phyloP scores from a whole-genome alignment of 371 early-diverging fungal species.

The Apophysomyces elegans region DNA sequence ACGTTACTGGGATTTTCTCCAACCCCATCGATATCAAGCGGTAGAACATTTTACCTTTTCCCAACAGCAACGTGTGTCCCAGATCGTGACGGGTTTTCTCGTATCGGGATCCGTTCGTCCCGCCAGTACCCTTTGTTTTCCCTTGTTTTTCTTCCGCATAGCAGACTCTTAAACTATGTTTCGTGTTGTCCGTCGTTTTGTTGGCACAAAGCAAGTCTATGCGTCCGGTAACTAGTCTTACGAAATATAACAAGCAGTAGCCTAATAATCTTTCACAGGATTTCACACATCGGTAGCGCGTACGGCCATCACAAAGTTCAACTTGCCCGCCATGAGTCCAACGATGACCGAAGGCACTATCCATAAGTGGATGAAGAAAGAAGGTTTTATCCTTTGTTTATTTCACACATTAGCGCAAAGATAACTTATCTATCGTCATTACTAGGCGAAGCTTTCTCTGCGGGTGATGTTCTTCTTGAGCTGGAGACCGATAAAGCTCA shows the following conservation, averaged over 20 bases:
- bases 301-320: constrained; percentile 70
- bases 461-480: constrained; percentile 91
- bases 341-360: constrained; percentile 97
- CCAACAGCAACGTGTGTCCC: too few relatives aligned
- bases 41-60: too few relatives aligned
- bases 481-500: constrained; percentile 98
- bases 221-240: background rate
- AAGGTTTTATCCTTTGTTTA: constrained; percentile 47
- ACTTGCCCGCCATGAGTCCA: constrained; percentile 96
- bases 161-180: constrained; percentile 2
- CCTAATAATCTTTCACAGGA: constrained; percentile 21
- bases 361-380: constrained; percentile 87
- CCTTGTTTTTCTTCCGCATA: constrained; percentile 10
- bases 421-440: too few relatives aligned
- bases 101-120: background rate
- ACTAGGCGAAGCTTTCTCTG: constrained; percentile 79
- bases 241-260: background rate
- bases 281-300: constrained; percentile 65
- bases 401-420: background rate
- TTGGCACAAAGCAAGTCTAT: constrained; percentile 1
- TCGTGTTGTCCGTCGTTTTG: constrained; percentile 7
- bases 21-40: too few relatives aligned
- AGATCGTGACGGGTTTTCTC: background rate
- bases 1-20: too few relatives aligned
- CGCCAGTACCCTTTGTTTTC: background rate